These are phyloP conservation scores for Fusarium incarnatum DNA, from an alignment of 2,329 filamentous ascomycete genomes.

Conservation along the genomic window DNA sequence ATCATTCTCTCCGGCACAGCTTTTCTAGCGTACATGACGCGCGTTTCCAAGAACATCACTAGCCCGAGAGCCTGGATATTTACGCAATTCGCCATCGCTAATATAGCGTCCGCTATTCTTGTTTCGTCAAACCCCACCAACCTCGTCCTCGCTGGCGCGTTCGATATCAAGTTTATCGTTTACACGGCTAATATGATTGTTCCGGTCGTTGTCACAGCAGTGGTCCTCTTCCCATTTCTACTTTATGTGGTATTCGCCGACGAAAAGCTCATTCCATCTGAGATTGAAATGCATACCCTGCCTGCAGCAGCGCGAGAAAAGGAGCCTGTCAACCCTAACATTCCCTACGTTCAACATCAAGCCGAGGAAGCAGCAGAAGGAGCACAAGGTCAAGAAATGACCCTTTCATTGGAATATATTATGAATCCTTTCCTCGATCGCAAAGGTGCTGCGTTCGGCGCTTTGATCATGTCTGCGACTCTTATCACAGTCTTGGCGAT, in stretches of 20 bases:
- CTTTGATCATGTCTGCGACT: constrained; percentile 73
- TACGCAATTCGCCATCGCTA: constrained; percentile 77
- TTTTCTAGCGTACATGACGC: constrained; percentile 81
- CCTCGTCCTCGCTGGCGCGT: constrained; percentile 78
- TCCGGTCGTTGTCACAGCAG: constrained; percentile 74
- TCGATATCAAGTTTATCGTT: constrained; percentile 76
- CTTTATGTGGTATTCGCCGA: constrained; percentile 76
- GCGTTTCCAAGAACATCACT: constrained; percentile 77
- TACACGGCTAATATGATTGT: constrained; percentile 85
- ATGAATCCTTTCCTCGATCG: constrained; percentile 81
- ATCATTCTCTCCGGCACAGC: constrained; percentile 80
- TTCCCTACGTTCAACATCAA: constrained; percentile 70
- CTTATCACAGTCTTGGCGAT: constrained; percentile 73
- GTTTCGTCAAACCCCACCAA: constrained; percentile 85
- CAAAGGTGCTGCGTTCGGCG: constrained; percentile 72
- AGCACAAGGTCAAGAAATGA: constrained; percentile 52
- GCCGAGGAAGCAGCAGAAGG: constrained; percentile 63
- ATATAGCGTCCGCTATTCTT: constrained; percentile 79
- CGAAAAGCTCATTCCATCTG: constrained; percentile 70
- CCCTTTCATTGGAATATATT: constrained; percentile 75
- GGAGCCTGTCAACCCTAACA: constrained; percentile 77
- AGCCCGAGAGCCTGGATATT: constrained; percentile 80
- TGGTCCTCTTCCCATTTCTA: constrained; percentile 76
- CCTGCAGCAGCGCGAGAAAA: constrained; percentile 64
- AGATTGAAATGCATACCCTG: constrained; percentile 76